These are phyloP conservation scores for Albugo laibachii DNA, from an alignment of 352 stramenopile genomes.

Conservation along the genomic window DNA sequence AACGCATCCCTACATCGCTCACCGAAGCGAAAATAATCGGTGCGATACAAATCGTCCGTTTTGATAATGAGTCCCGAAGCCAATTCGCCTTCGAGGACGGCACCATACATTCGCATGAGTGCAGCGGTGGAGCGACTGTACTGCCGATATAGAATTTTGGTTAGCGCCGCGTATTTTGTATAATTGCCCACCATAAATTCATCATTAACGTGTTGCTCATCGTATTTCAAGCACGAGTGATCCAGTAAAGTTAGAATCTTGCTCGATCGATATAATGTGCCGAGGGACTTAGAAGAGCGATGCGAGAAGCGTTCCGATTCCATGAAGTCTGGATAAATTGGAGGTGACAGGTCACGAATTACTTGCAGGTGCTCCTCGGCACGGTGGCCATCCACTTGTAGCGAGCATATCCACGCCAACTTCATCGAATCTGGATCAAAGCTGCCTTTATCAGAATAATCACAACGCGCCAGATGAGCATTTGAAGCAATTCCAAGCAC, in stretches of 20 bases:
- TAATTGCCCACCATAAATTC: slow-evolving; percentile 32
- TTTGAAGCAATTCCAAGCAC: slow-evolving; percentile 62
- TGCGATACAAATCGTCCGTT: slow-evolving; percentile 27
- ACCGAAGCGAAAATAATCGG: slow-evolving; percentile 61
- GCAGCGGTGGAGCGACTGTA: slow-evolving; percentile 35
- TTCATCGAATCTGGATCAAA: slow-evolving; percentile 23
- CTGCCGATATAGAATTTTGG: slow-evolving; percentile 29
- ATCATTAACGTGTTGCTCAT: slow-evolving; percentile 16
- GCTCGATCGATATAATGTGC: slow-evolving; percentile 50
- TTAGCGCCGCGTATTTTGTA: slow-evolving; percentile 17
- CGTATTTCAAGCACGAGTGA: slow-evolving; percentile 15
- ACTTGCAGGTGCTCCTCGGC: slow-evolving; percentile 31
- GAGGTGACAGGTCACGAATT: slow-evolving; percentile 24
- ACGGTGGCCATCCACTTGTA: slow-evolving; percentile 45
- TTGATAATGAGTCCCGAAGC: slow-evolving; percentile 56
- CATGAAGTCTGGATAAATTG: slow-evolving; percentile 68
- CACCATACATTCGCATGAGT: slow-evolving; percentile 40
- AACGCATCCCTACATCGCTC: slow-evolving; percentile 51
- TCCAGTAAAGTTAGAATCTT: slow-evolving; percentile 18
- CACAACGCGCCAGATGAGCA: slow-evolving; percentile 46
- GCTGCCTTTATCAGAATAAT: slow-evolving; percentile 20
- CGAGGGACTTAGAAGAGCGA: slow-evolving; percentile 44
- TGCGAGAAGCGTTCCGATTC: slow-evolving; percentile 35
- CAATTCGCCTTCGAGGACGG: slow-evolving; percentile 37
- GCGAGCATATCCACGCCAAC: slow-evolving; percentile 44